Base-by-base conservation (phyloP, 176 grass and related monocot genomes). In the Bromus sterilis region DNA sequence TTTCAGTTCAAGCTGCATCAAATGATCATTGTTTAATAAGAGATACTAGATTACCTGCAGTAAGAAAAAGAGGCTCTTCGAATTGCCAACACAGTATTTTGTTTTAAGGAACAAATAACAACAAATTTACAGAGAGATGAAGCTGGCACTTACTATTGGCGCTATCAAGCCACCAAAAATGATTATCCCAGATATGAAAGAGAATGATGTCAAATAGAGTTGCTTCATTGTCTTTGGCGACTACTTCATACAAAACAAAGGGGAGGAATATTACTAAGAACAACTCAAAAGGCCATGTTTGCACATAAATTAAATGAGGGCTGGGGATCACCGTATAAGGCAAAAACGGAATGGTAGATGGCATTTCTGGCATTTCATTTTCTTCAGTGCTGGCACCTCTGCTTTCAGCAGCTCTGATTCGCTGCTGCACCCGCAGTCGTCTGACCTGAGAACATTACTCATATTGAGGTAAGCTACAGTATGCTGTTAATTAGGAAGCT, bases 151-250 rank as follows among this genome's bases (percentile, higher is more conserved):
- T 94, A 94, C 95, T 37, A 89, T 74, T 62, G 95, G 95, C 20
- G 95, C 92, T 63, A 94, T 31, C 35, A 98, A 77, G 41, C 92
- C 92, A 28, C 95, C 95, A 63, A 98, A 98, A 37, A 94, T 13
- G 24, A 98, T 98, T 83, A 98, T 98, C 58, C 90, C 92, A 81
- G 88, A 87, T 80, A 94, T 83, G 86, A 97, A 78, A 59, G 82
- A 80, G 56, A 97, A 94, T 59, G 94, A 94, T 72, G 92, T 98
- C 78, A 89, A 37, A 84, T 98, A 98, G 4, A 98, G 90, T 59
- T 98, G 92, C 88, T 84, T 98, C 84, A 98, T 93, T n/a, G 95
- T 98, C 87, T 89, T 98, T 18, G 92, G 78, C 69, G 95, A 93
- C 92, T 94, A 80, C 71, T 89, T 81, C 56, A 76, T 31, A 49